Percentiles rank a stretch among this genome's conserved stretches.
These are phyloP conservation scores for Sherardia arvensis DNA, from an alignment of 257 asterid genomes.

Conservation along the genomic window DNA sequence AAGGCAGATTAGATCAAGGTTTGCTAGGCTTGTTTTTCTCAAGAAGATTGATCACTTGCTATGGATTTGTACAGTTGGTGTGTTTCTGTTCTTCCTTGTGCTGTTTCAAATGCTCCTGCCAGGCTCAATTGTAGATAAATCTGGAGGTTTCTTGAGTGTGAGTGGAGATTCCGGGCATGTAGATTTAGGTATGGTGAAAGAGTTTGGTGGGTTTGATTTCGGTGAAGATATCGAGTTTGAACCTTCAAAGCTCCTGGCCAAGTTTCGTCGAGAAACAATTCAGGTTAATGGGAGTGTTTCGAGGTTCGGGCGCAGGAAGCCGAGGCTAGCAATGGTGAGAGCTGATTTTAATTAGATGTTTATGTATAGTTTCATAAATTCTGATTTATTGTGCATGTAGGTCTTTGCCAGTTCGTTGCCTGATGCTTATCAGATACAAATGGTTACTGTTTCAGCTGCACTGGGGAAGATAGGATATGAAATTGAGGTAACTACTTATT, in stretches of 20 bases:
- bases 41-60: slow-evolving; percentile 48
- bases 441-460: slow-evolving; percentile 69
- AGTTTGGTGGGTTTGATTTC: slow-evolving; percentile 42
- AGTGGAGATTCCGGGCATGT: slow-evolving; percentile 19
- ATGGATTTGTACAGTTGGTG: slow-evolving; percentile 49
- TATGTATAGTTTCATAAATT: background rate
- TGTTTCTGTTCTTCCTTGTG: slow-evolving; percentile 52
- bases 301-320: slow-evolving; percentile 56
- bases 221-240: slow-evolving; percentile 72
- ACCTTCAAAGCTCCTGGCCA: slow-evolving; percentile 38
- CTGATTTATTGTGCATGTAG: slow-evolving; percentile 27
- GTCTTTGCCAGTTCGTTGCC: slow-evolving; percentile 72
- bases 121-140: slow-evolving; percentile 37
- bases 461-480: slow-evolving; percentile 70
- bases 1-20: slow-evolving; percentile 72
- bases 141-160: slow-evolving; percentile 21
- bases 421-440: slow-evolving; percentile 76
- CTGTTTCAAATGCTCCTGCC: slow-evolving; percentile 58
- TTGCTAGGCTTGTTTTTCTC: slow-evolving; percentile 46
- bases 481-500: slow-evolving; percentile 54
- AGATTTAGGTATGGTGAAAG: slow-evolving; percentile 45
- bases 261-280: slow-evolving; percentile 36
- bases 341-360: background rate
- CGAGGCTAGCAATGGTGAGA: slow-evolving; percentile 78
- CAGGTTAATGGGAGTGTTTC: slow-evolving; percentile 30